Percentiles rank a stretch among this genome's conserved stretches.
Conservation (phyloP, 257 asterid species). For the Datura wrightii region DNA sequence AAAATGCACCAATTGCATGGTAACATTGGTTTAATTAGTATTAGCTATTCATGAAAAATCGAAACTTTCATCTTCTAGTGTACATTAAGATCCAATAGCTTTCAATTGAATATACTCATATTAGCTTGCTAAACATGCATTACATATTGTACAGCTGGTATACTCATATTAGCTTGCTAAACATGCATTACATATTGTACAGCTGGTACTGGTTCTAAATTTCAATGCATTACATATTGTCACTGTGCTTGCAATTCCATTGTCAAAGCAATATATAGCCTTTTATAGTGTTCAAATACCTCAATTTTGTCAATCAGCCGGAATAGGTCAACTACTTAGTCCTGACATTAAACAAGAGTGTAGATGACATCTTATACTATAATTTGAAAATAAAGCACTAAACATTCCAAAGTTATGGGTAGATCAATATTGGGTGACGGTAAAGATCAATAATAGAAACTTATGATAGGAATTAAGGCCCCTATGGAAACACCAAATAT, state of each 20-base stretch:
- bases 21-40: background rate
- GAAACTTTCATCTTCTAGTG: background rate
- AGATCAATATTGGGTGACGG: conserved; percentile 1
- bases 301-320: background rate
- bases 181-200: conserved; percentile 2
- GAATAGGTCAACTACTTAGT: background rate
- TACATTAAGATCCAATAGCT: background rate
- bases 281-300: background rate
- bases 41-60: conserved; percentile 2
- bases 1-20: background rate
- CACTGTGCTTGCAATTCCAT: background rate
- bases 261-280: conserved; percentile 25
- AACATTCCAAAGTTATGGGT: background rate
- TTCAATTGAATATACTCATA: background rate
- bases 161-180: background rate
- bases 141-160: conserved; percentile 18
- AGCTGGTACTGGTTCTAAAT: background rate
- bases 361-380: conserved; percentile 5
- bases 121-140: background rate
- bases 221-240: no score
- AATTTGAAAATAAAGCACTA: conserved; percentile 1
- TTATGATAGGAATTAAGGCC: background rate
- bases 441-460: conserved; percentile 13
- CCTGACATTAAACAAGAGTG: background rate
- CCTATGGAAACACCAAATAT: background rate